A percentile compares a stretch with the other conserved stretches of the same genome.
Conservation (phyloP, 805 yeast species). For the Komagataella populi region DNA sequence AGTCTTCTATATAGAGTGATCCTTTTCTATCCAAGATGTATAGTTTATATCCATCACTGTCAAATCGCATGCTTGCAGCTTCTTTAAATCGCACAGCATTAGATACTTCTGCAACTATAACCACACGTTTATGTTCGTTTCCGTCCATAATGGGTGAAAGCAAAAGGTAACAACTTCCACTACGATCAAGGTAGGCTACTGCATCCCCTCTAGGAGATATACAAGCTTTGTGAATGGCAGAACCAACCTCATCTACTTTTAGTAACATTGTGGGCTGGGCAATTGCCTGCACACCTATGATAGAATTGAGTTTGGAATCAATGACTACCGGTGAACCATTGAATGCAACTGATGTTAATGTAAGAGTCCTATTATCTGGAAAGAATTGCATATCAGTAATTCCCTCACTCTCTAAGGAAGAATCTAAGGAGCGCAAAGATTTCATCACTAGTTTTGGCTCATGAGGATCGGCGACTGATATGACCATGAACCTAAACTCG, state of each 20-base stretch:
- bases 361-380: slow-evolving; percentile 46
- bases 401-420: slow-evolving; percentile 73
- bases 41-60: slow-evolving; percentile 70
- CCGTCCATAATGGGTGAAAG: slow-evolving; percentile 45
- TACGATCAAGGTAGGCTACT: slow-evolving; percentile 65
- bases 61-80: slow-evolving; percentile 68
- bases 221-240: slow-evolving; percentile 57
- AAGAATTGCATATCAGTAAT: slow-evolving; percentile 70
- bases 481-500: slow-evolving; percentile 69
- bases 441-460: slow-evolving; percentile 61
- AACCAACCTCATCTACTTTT: slow-evolving; percentile 70
- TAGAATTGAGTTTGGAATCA: slow-evolving; percentile 43
- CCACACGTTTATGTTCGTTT: slow-evolving; percentile 43
- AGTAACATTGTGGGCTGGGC: slow-evolving; percentile 49
- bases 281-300: slow-evolving; percentile 21
- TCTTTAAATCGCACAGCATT: slow-evolving; percentile 60
- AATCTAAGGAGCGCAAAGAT: slow-evolving; percentile 47
- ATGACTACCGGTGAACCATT: slow-evolving; percentile 55
- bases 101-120: slow-evolving; percentile 64
- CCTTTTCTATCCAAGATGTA: slow-evolving; percentile 77
- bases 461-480: slow-evolving; percentile 47
- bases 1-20: slow-evolving; percentile 64
- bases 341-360: slow-evolving; percentile 43
- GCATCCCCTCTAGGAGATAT: slow-evolving; percentile 83
- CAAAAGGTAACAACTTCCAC: slow-evolving; percentile 63